A percentile compares a stretch with the other conserved stretches of the same genome.
These are phyloP conservation scores for Petunia axillaris DNA, from an alignment of 257 asterid species.

Conservation along the genomic window DNA sequence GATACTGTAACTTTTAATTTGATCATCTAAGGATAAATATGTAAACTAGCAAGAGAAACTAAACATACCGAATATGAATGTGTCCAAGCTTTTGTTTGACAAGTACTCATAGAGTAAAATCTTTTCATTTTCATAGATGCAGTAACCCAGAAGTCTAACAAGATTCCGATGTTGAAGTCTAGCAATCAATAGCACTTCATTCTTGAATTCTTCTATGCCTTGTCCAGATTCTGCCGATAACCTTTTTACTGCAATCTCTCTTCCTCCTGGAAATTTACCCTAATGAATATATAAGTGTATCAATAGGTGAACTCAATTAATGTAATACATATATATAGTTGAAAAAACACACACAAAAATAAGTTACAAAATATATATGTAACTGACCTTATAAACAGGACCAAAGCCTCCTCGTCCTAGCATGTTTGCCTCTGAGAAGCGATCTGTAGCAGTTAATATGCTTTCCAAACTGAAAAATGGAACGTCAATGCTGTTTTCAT, in stretches of 20 bases:
- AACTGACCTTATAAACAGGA: not conserved
- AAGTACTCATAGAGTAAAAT: not conserved
- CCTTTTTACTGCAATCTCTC: not conserved
- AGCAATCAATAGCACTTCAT: not conserved
- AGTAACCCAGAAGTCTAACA: not conserved
- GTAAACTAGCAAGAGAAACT: not conserved
- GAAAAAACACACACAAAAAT: not conserved
- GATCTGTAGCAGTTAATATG: not conserved
- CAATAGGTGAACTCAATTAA: not conserved
- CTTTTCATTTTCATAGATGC: not conserved
- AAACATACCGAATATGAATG: not conserved
- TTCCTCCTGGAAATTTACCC: not conserved
- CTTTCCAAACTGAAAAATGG: not conserved
- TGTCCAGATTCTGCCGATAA: not conserved
- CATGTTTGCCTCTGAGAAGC: slow-evolving; percentile 5
- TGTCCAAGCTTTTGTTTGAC: not conserved
- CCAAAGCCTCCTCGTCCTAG: not conserved
- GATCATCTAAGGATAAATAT: not conserved
- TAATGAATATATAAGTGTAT: not conserved
- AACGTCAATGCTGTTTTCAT: not conserved
- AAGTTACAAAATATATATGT: not conserved
- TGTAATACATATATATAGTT: too few relatives aligned
- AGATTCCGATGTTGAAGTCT: not conserved
- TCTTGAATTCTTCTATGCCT: not conserved
- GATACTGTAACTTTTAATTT: not conserved